Percentiles rank a stretch among this genome's conserved stretches.
These are phyloP conservation scores for Cymbopogon flexuosus DNA, from an alignment of 202 grass and related monocot species.

Conservation along the genomic window DNA sequence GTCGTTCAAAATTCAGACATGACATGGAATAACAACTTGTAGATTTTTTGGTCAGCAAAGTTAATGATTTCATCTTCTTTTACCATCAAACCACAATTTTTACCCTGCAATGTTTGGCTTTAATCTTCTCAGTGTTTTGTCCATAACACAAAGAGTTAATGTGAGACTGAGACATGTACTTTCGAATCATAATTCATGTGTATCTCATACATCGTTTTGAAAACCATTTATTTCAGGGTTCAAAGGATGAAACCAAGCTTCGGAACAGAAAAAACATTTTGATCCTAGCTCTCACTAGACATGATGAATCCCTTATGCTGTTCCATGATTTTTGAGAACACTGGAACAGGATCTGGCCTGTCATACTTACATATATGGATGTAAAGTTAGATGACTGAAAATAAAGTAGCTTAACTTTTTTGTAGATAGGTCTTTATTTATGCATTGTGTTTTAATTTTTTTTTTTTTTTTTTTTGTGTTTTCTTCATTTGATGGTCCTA, in stretches of 20 bases:
- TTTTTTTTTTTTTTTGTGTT: neutral
- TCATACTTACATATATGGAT: neutral
- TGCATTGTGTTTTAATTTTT: neutral
- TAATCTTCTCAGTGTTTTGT: neutral
- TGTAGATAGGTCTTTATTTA: neutral
- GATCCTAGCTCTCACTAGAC: slow-evolving; percentile 54
- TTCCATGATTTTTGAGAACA: slow-evolving; percentile 59
- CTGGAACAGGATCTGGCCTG: neutral
- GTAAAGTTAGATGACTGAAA: neutral
- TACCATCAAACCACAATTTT: neutral
- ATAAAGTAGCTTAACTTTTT: slow-evolving; percentile 6
- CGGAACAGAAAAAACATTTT: slow-evolving; percentile 42
- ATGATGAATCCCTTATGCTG: slow-evolving; percentile 75
- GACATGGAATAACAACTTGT: neutral
- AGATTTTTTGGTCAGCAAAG: neutral
- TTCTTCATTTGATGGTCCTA: neutral
- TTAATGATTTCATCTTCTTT: neutral
- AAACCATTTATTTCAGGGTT: slow-evolving; percentile 43
- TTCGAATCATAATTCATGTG: neutral
- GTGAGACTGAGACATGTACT: neutral
- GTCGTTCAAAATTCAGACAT: neutral
- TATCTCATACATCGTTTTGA: slow-evolving; percentile 23
- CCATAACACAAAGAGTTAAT: neutral
- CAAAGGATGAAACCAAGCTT: slow-evolving; percentile 39
- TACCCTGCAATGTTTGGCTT: neutral